Evolutionary conservation across 2,329 filamentous ascomycete species (phyloP).

Genomic region (Orbilia ellipsospora): DNA sequence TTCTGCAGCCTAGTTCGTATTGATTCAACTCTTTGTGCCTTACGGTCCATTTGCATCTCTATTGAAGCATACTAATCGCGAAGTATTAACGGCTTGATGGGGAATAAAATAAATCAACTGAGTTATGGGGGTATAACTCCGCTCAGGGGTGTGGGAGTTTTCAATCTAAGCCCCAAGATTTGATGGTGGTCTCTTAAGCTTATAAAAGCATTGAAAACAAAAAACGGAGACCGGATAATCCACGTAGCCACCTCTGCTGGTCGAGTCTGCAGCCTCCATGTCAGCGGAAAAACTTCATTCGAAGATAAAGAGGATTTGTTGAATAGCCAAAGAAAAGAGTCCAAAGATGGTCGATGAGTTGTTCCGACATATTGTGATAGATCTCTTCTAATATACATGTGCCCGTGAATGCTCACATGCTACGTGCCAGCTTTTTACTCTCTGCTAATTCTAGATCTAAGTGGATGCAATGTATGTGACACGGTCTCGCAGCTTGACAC

Average conservation of each 20-base stretch:
- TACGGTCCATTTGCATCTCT: slow-evolving; percentile 30
- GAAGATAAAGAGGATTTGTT: slow-evolving; percentile 1
- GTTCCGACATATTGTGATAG: slow-evolving; percentile 19
- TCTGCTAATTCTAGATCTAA: background rate
- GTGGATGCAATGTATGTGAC: slow-evolving; percentile 22
- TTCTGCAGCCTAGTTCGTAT: slow-evolving; percentile 23
- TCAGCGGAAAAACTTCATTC: no score
- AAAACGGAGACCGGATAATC: no score
- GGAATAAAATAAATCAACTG: background rate
- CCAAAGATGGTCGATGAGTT: slow-evolving; percentile 15
- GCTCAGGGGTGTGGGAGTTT: background rate
- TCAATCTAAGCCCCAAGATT: background rate
- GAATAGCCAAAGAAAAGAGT: background rate
- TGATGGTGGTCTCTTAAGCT: no score
- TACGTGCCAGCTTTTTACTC: background rate
- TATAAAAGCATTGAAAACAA: no score
- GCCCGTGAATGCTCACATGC: slow-evolving; percentile 3
- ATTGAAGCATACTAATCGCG: background rate
- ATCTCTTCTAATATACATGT: background rate
- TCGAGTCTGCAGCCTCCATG: no score
- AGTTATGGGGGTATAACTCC: background rate
- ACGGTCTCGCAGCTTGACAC: slow-evolving; percentile 16
- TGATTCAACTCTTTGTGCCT: slow-evolving; percentile 37
- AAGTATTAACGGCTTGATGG: background rate
- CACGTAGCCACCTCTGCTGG: no score